Base-by-base conservation (phyloP, 1,139 yeast species). In the Yamadazyma triangularis region DNA sequence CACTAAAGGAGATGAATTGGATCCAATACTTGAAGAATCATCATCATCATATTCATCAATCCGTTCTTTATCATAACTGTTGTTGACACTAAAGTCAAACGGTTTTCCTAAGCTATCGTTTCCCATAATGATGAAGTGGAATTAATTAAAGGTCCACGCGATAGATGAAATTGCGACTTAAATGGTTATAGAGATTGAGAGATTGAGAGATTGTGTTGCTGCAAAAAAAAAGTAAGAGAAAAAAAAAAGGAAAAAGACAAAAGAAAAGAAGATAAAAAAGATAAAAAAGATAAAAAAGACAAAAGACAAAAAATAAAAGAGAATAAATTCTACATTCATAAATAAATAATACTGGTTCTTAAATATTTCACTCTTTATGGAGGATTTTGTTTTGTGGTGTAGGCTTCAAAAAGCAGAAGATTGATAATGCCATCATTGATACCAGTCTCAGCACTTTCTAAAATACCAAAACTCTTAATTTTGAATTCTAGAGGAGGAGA, bases 341-440 rank as follows among this genome's bases (percentile, higher is more conserved):
- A n/a, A n/a, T n/a, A n/a, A n/a, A n/a, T n/a, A n/a, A n/a, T n/a
- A n/a, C n/a, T n/a, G n/a, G n/a, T n/a, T n/a, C n/a, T n/a, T n/a
- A 72, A 30, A 69, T 62, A 1, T 88, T 89, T 44, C 85, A 84
- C 46, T 77, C 80, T 40, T 68, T 73, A 72, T 30, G 69, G 62
- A 1, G 88, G 89, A 44, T 85, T 84, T 46, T 77, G 80, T 40
- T 68, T 73, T 27, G 86, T 86, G 10, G 77, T 64, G 30, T 79
- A 75, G 1, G 91, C 80, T 44, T 83, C 91, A 51, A 89, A 87
- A 35, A 82, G 59, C 39, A 83, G 80, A 33, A 88, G 58, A 47
- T 82, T 83, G 15, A 85, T 56, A 18, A 88, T 77, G 2, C 80
- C 78, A 44, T 81, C 88, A 50, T 84, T 84, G 25, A 77, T 57